Base-by-base conservation (phyloP, 2,329 filamentous ascomycete species). In the Delphinella strobiligena region DNA sequence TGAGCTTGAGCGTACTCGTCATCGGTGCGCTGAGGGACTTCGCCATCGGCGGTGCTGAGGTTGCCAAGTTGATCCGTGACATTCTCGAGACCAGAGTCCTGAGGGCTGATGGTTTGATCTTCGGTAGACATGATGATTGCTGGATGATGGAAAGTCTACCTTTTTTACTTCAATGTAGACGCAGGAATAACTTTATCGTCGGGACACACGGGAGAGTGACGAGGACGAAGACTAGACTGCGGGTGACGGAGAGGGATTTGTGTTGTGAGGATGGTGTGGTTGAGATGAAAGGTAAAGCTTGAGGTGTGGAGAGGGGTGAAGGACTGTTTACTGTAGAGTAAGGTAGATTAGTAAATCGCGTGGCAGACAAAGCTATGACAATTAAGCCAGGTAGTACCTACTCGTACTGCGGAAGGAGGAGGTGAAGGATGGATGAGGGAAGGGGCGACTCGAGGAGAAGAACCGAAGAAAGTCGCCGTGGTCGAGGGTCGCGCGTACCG, bases 1-100 rank as follows among this genome's bases (percentile, higher is more conserved):
- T 93, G 84, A 38, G 88, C 79, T 61, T 87, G 78, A 37, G 86
- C 87, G 59, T 98, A 98, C 64, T 98, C 91, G 61, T 96, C 88
- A 53, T 98, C 91, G 43, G 89, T 93, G 69, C 89, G 91, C 54
- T 86, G 89, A 45, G 89, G 85, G 50, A 83, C 82, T 51, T 91
- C 82, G 36, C 77, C 79, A 47, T 64, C 60, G 22, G 7, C 22
- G 34, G 62, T 53, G 52, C 56, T 61, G 36, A 66, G 49, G 39
- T 54, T 54, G 42, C 61, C 58, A 44, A 69, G 58, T 45, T 60
- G 58, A 36, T 67, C 62, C 51, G 56, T 50, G 45, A 67, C 49
- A 39, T 58, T 57, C 48, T 48, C 50, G 46, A 54, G 51, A 42
- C 58, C 59, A 46, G 56, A 54, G 43, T 50, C 48, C 27, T 42